phyloP scores from a whole-genome alignment of 1,284 basidiomycete species.

The Dichomitus squalens region DNA sequence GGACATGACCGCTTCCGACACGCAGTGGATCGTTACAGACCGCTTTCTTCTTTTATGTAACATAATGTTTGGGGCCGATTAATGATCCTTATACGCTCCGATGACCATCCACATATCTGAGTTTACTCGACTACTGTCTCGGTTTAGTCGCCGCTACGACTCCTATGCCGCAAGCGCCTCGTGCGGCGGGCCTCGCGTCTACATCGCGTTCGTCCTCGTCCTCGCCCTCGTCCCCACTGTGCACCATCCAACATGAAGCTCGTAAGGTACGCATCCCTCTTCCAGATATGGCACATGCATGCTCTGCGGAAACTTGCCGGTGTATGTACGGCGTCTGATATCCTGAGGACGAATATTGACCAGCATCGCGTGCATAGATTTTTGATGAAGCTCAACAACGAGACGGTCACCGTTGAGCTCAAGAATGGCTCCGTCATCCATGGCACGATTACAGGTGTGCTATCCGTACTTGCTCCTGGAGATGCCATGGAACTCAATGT shows the following conservation, averaged over 20 bases:
- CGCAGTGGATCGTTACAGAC: no score
- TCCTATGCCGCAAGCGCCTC: background rate
- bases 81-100: no score
- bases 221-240: background rate
- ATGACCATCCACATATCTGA: no score
- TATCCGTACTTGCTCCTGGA: background rate
- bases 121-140: no score
- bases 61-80: no score
- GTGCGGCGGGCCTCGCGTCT: background rate
- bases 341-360: background rate
- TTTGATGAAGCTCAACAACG: conserved; percentile 99
- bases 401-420: conserved; percentile 97
- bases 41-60: no score
- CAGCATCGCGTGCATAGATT: conserved; percentile 56
- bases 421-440: conserved; percentile 97
- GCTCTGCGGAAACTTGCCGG: conserved; percentile 10
- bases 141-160: background rate
- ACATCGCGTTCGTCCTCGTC: background rate
- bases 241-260: conserved; percentile 47
- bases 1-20: no score
- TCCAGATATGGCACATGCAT: conserved; percentile 1
- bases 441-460: conserved; percentile 94
- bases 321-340: background rate
- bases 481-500: background rate
- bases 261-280: conserved; percentile 42